Evolutionary conservation across 192 early-diverging fungal genomes (phyloP).

Genomic region (Martensiomyces pterosporus): DNA sequence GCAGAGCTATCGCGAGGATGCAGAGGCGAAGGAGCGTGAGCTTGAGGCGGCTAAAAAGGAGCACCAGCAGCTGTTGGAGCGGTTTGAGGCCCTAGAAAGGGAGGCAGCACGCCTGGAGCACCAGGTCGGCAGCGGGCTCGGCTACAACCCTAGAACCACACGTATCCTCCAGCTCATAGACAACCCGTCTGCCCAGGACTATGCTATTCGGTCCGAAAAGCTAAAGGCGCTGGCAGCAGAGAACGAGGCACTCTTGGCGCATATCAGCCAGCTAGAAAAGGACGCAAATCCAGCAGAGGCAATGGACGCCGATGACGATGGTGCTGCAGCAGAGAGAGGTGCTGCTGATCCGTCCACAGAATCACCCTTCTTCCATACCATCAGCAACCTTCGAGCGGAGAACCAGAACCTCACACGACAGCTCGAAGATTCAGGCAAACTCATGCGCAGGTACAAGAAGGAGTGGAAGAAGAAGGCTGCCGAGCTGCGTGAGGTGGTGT

Average conservation of each 20-base stretch:
- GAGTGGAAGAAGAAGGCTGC: constrained; percentile 64
- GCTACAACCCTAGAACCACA: constrained; percentile 56
- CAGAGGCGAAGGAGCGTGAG: constrained; percentile 14
- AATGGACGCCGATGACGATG: neutral
- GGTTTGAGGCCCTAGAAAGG: constrained; percentile 43
- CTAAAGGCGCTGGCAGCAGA: constrained; percentile 65
- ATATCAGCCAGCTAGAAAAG: constrained; percentile 22
- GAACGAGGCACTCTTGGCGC: constrained; percentile 60
- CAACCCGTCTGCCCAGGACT: constrained; percentile 67
- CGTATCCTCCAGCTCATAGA: constrained; percentile 71
- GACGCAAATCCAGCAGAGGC: neutral
- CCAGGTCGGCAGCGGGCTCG: constrained; percentile 57
- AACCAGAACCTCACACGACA: constrained; percentile 49
- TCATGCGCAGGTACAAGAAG: constrained; percentile 64
- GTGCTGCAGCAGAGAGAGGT: neutral
- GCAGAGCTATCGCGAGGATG: constrained; percentile 24
- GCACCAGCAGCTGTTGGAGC: constrained; percentile 9
- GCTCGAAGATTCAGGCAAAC: constrained; percentile 63
- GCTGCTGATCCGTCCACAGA: neutral
- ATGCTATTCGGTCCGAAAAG: constrained; percentile 63
- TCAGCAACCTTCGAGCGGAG: constrained; percentile 56
- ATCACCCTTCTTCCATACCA: constrained; percentile 33
- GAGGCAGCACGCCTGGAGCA: constrained; percentile 59
- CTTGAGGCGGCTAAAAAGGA: constrained; percentile 10
- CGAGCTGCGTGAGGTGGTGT: constrained; percentile 72